Evolutionary conservation across 2,329 filamentous ascomycete species (phyloP).

Genomic region (Curvularia sp.): DNA sequence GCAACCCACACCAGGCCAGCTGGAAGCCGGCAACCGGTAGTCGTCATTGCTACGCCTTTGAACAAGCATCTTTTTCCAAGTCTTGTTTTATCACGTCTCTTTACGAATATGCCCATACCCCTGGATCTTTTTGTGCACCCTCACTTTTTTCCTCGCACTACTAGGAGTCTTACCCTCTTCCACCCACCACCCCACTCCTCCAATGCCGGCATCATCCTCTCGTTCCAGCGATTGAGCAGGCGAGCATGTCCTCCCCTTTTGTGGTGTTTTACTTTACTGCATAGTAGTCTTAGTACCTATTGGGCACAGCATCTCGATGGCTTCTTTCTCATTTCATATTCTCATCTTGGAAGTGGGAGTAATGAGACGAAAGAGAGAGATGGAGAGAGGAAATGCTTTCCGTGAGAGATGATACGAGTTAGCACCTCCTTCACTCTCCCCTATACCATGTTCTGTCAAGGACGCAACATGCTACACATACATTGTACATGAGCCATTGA

Average conservation of each 20-base stretch:
- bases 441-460: background rate
- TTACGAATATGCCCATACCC: constrained; percentile 12
- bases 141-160: background rate
- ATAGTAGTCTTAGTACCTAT: constrained; percentile 2
- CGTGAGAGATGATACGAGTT: background rate
- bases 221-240: background rate
- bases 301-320: constrained; percentile 2
- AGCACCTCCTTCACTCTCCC: background rate
- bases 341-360: background rate
- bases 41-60: background rate
- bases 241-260: background rate
- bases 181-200: background rate
- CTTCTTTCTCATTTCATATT: background rate
- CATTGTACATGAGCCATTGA: background rate
- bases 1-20: constrained; percentile 46
- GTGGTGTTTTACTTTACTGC: background rate
- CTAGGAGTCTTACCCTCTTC: background rate
- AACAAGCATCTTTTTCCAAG: background rate
- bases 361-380: background rate
- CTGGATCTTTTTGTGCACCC: constrained; percentile 4
- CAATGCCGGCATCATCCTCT: background rate
- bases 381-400: background rate
- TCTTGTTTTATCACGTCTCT: constrained; percentile 6
- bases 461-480: background rate
- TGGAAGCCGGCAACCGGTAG: constrained; percentile 48